Percentiles rank a stretch among this genome's conserved stretches.
Conservation (phyloP, 2,329 filamentous ascomycete species). For the Juglanconis sp. region DNA sequence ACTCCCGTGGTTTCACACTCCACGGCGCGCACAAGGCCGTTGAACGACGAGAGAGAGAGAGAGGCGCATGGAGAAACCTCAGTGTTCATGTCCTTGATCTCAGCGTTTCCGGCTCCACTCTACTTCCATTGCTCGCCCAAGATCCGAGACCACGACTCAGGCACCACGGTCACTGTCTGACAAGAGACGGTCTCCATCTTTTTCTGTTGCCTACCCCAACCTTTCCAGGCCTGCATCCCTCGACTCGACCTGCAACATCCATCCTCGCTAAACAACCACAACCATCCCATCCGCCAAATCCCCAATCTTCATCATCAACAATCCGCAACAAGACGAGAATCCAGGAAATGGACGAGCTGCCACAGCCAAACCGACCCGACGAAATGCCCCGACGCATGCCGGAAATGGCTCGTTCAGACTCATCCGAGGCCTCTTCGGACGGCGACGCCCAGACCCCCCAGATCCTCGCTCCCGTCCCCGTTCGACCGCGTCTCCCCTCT, state of each 20-base stretch:
- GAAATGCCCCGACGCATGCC: constrained; percentile 11
- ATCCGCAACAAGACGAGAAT: neutral
- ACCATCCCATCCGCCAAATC: neutral
- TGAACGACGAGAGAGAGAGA: neutral
- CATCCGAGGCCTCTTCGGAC: constrained; percentile 31
- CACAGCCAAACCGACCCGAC: constrained; percentile 11
- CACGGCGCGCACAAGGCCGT: neutral
- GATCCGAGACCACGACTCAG: constrained; percentile 20
- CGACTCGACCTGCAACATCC: constrained; percentile 1
- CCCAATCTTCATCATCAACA: neutral
- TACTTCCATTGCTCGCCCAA: constrained; percentile 16
- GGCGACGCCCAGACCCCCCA: constrained; percentile 32
- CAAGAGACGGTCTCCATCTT: neutral
- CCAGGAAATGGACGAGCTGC: constrained; percentile 11
- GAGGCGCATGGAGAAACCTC: neutral
- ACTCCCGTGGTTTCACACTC: neutral
- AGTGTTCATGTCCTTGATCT: constrained; percentile 11
- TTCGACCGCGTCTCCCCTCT: constrained; percentile 65
- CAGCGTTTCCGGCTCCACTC: constrained; percentile 15
- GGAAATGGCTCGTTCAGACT: constrained; percentile 29
- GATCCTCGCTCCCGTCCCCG: constrained; percentile 50
- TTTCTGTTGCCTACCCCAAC: constrained; percentile 2
- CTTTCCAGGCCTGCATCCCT: neutral
- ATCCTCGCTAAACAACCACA: neutral
- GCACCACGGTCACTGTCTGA: constrained; percentile 1